Conservation (phyloP, 108 stramenopile species). For the Nannochloropsis gaditana region DNA sequence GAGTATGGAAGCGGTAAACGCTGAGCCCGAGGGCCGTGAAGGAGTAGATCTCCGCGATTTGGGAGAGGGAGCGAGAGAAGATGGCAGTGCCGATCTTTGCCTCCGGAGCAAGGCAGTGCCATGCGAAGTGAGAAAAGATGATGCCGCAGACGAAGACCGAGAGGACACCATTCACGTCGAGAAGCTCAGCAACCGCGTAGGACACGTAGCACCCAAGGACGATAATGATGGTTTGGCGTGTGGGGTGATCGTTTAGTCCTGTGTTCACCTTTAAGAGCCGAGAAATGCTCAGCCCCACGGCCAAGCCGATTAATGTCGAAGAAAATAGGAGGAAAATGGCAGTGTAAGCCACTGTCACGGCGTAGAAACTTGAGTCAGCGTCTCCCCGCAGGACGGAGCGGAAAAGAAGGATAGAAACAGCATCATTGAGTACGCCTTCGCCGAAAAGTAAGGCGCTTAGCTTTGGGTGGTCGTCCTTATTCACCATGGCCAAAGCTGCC, state of each 20-base stretch:
- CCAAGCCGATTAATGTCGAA: conserved; percentile 36
- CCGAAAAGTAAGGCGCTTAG: conserved; percentile 56
- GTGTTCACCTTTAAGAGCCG: conserved; percentile 47
- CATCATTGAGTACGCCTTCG: conserved; percentile 56
- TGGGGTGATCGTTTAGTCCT: conserved; percentile 35
- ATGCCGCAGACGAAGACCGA: conserved; percentile 55
- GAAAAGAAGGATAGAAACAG: conserved; percentile 56
- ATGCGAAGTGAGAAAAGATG: conserved; percentile 54
- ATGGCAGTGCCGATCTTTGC: conserved; percentile 47
- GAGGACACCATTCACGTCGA: conserved; percentile 48
- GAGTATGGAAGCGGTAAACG: conserved; percentile 44
- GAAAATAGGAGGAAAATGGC: conserved; percentile 40
- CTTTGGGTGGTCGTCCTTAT: conserved; percentile 43
- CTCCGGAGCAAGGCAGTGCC: conserved; percentile 46
- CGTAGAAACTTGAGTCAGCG: neutral
- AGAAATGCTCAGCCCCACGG: conserved; percentile 43
- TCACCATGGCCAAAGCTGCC: conserved; percentile 48
- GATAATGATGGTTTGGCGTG: conserved; percentile 52
- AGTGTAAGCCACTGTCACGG: neutral
- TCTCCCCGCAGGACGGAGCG: conserved; percentile 35
- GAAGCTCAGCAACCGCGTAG: conserved; percentile 47
- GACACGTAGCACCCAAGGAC: conserved; percentile 53
- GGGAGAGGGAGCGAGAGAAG: conserved; percentile 21
- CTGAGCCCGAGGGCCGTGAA: conserved; percentile 44
- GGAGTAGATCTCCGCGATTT: conserved; percentile 45